Base-by-base conservation (phyloP, 768 basidiomycete species). In the Trametes maxima region DNA sequence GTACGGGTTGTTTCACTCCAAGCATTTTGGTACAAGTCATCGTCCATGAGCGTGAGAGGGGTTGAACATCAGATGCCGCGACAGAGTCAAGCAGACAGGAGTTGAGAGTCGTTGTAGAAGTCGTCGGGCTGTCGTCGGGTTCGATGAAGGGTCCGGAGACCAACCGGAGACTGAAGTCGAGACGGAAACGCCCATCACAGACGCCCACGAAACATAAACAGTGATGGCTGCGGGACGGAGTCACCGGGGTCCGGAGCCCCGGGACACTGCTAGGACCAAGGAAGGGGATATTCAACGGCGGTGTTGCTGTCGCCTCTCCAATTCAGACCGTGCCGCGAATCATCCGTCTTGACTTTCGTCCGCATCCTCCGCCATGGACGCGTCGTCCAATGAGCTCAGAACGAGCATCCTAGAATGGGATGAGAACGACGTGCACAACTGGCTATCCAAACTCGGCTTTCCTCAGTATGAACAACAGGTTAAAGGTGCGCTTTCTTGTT, bases 381-480 rank as follows among this genome's bases (percentile, higher is more conserved):
- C 67, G 42, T 65, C 70, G 57, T 67, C 66, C 55, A 57, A 60
- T 54, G 75, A 75, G 55, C 70, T 65, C 50, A 67, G 47, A 49
- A 45, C 66, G 5, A 63, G 43, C 54, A 79, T 82, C 43, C 59
- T 77, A 0, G 85, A 89, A 61, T 93, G 91, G 90, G 84, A 85
- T 70, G 89, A 91, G 74, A 72, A 79, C 52, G 87, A 89, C 63
- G 95, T 98, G 5, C 86, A 92, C 61, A 74, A 74, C n/a, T 95
- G 91, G 85, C 77, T 96, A 59, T 77, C 82, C 21, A 79, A 78
- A 35, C 80, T 96, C 44, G 95, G 95, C 3, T 90, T 88, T 73
- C 83, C 89, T 1, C 92, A 95, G 70, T 97, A 97, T 72, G 89
- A 94, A 73, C 75, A 76, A 42, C 86, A 91, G 76, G 84, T 98